Evolutionary conservation across 1,139 yeast genomes (phyloP).

Genomic region (Yamadazyma spencermartinsiae): DNA sequence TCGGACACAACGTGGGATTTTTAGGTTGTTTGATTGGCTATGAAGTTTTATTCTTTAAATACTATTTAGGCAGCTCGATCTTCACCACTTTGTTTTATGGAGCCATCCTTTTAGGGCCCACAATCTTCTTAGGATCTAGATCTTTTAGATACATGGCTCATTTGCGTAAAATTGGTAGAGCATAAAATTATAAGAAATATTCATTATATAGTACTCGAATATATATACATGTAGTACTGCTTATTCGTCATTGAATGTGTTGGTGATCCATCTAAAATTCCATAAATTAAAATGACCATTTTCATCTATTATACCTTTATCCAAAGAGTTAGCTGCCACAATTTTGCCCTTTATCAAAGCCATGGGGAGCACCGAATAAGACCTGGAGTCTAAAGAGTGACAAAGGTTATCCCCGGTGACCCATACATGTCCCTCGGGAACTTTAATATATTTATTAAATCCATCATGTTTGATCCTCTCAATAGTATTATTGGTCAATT

Average conservation of each 20-base stretch:
- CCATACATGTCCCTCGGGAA: conserved; percentile 95
- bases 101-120: conserved; percentile 52
- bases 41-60: conserved; percentile 64
- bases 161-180: conserved; percentile 35
- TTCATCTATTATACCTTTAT: conserved; percentile 29
- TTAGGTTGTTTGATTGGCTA: conserved; percentile 54
- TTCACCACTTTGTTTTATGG: conserved; percentile 64
- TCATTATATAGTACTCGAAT: conserved; percentile 1
- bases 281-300: conserved; percentile 40
- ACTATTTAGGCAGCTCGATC: conserved; percentile 70
- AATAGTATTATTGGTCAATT: conserved; percentile 41
- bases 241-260: conserved; percentile 31
- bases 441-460: conserved; percentile 59
- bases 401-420: conserved; percentile 91
- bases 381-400: conserved; percentile 87
- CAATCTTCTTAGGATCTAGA: conserved; percentile 68
- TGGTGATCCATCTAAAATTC: conserved; percentile 56
- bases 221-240: neutral
- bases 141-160: conserved; percentile 43
- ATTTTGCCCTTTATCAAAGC: conserved; percentile 86
- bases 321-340: conserved; percentile 59
- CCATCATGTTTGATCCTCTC: conserved; percentile 40
- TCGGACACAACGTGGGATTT: conserved; percentile 46
- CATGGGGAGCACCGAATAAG: conserved; percentile 86
- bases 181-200: conserved; percentile 6